These are phyloP conservation scores for Iris pallida DNA, from an alignment of 116 monocot genomes.

Conservation along the genomic window DNA sequence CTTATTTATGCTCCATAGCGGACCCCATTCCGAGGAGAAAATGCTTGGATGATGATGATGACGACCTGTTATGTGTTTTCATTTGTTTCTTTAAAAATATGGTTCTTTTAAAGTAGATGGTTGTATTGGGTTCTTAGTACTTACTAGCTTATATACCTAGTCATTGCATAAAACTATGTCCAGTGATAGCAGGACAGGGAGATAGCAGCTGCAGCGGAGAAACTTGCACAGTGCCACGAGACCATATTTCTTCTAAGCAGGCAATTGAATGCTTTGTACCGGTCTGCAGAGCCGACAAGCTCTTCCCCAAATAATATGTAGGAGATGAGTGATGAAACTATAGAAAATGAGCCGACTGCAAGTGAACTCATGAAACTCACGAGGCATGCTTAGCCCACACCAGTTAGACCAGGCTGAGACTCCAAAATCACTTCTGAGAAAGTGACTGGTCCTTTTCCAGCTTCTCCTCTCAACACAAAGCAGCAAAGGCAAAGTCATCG, in stretches of 20 bases:
- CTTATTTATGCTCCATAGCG: too few relatives aligned
- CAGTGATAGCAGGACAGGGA: constrained; percentile 47
- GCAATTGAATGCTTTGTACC: constrained; percentile 56
- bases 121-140: too few relatives aligned
- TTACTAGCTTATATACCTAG: not conserved
- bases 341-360: constrained; percentile 22
- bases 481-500: constrained; percentile 36
- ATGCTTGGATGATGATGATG: too few relatives aligned
- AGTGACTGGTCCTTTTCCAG: constrained; percentile 34
- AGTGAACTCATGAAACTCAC: constrained; percentile 16
- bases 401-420: constrained; percentile 17
- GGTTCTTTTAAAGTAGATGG: too few relatives aligned
- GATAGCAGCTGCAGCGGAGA: constrained; percentile 64
- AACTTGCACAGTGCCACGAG: constrained; percentile 82
- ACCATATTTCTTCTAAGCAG: constrained; percentile 68
- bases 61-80: too few relatives aligned
- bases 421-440: constrained; percentile 20
- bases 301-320: constrained; percentile 21
- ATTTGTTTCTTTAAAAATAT: too few relatives aligned
- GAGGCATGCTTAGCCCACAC: constrained; percentile 16
- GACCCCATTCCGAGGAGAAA: too few relatives aligned
- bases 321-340: constrained; percentile 10
- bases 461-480: constrained; percentile 52
- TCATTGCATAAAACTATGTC: not conserved
- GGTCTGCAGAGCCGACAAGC: constrained; percentile 28